Base-by-base conservation (phyloP, 75 land plant species). In the Sequoia sempervirens region DNA sequence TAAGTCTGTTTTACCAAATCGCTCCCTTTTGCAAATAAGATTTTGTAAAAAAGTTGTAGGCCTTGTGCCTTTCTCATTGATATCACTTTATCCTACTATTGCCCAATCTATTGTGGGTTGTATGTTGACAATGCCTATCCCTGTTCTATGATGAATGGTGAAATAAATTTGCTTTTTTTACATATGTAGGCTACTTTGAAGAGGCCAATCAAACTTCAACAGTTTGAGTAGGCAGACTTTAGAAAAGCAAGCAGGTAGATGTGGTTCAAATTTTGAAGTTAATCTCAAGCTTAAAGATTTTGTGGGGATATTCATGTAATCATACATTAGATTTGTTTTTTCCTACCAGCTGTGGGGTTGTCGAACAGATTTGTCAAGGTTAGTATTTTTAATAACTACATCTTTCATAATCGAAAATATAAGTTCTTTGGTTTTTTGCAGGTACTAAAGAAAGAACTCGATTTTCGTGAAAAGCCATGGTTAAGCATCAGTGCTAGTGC, bases 391-490 rank as follows among this genome's bases (percentile, higher is more conserved):
- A 43, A 30, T n/a, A 10, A 78, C n/a, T 45, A 45, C 26, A 43
- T 78, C n/a, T 43, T 40, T n/a, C 0, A 78, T 9, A 26, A 45
- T n/a, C 28, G 40, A 36, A 8, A 41, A 12, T 9, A 28, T 20
- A 56, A 56, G n/a, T 69, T 81, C 17, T 72, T 53, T n/a, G n/a
- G 18, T 15, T 64, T 1, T 47, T 28, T 85, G 70, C 90, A 89
- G 90, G 90, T 89, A 26, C 79, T 89, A 45, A 89, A 52, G 80
- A 88, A 89, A 84, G 84, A 85, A 30, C 87, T 87, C 10, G 90
- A 89, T 64, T 89, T 89, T 85, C 86, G 79, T 47, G 86, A 84
- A 40, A 89, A 89, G 81, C 90, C 90, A 81, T 89, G 90, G 90
- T 84, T 84, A 69, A 83, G 84, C 54, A 66, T 89, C 43, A 88